A percentile compares a stretch with the other conserved stretches of the same genome.
Evolutionary conservation across 345 rosid genomes (phyloP).

Genomic region (Gossypium herbaceum): DNA sequence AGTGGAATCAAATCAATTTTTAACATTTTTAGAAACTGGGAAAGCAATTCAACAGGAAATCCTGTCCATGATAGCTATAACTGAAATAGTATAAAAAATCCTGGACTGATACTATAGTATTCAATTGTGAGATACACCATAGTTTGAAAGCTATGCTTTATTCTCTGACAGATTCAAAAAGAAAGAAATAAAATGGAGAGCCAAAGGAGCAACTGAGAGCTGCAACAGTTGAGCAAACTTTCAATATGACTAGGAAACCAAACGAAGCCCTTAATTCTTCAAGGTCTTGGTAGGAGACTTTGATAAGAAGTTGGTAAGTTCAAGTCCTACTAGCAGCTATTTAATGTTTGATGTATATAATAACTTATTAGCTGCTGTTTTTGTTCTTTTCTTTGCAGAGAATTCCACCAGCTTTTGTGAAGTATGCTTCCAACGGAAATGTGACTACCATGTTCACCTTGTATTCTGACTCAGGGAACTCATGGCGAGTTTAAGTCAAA

Average conservation of each 20-base stretch:
- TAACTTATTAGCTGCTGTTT: not conserved
- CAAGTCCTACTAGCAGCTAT: not conserved
- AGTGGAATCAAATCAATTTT: too few relatives aligned
- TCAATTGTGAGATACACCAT: not conserved
- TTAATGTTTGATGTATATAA: not conserved
- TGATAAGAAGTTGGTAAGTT: not conserved
- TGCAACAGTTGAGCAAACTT: not conserved
- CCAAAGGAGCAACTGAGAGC: not conserved
- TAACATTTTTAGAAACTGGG: too few relatives aligned
- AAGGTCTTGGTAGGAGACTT: not conserved
- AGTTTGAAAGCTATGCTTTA: not conserved
- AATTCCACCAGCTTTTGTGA: conserved; percentile 2
- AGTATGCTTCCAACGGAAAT: not conserved
- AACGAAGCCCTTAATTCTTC: not conserved
- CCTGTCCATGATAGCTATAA: not conserved
- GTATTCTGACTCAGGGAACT: not conserved
- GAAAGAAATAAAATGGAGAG: not conserved
- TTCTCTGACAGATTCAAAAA: not conserved
- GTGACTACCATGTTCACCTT: not conserved
- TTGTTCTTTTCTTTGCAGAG: not conserved
- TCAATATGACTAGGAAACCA: not conserved
- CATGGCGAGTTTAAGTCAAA: not conserved
- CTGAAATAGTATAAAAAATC: not conserved
- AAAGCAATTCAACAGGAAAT: not conserved
- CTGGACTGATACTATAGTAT: not conserved